A percentile compares a stretch with the other conserved stretches of the same genome.
Evolutionary conservation across 768 basidiomycete species (phyloP).

Genomic region (Leccinum aurantiacum): DNA sequence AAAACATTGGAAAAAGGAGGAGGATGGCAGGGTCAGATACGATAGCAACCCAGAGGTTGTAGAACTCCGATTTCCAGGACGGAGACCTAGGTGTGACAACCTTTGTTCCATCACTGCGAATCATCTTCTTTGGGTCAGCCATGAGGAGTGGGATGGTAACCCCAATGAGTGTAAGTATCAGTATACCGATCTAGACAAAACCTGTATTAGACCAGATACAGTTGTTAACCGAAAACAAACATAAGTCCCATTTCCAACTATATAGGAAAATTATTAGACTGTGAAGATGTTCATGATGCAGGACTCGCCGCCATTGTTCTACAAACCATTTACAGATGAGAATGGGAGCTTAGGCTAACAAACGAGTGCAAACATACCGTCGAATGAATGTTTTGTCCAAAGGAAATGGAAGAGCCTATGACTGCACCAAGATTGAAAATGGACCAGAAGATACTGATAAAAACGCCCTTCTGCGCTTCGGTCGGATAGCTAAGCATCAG

Average conservation of each 20-base stretch:
- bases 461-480: conserved; percentile 72
- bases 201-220: not conserved
- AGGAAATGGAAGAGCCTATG: conserved; percentile 71
- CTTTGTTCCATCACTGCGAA: conserved; percentile 73
- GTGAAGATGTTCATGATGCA: not conserved
- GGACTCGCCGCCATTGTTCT: conserved; percentile 33
- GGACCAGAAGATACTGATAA: conserved; percentile 79
- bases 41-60: conserved; percentile 65
- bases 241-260: conserved; percentile 74
- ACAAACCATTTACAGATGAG: not conserved
- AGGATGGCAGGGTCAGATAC: conserved; percentile 70
- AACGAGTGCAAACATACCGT: not conserved
- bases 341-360: not conserved
- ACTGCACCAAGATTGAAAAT: conserved; percentile 87
- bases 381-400: conserved; percentile 63
- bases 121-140: conserved; percentile 69
- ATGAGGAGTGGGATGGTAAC: conserved; percentile 65
- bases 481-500: conserved; percentile 84
- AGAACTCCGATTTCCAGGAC: conserved; percentile 76
- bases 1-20: conserved; percentile 84
- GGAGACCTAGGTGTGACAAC: conserved; percentile 63
- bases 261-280: not conserved
- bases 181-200: conserved; percentile 63
- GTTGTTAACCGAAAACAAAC: conserved; percentile 39
- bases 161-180: conserved; percentile 70